Percentiles rank a stretch among this genome's conserved stretches.
These are phyloP conservation scores for Oryza glumipatula DNA, from an alignment of 176 grass and related monocot genomes.

Conservation along the genomic window DNA sequence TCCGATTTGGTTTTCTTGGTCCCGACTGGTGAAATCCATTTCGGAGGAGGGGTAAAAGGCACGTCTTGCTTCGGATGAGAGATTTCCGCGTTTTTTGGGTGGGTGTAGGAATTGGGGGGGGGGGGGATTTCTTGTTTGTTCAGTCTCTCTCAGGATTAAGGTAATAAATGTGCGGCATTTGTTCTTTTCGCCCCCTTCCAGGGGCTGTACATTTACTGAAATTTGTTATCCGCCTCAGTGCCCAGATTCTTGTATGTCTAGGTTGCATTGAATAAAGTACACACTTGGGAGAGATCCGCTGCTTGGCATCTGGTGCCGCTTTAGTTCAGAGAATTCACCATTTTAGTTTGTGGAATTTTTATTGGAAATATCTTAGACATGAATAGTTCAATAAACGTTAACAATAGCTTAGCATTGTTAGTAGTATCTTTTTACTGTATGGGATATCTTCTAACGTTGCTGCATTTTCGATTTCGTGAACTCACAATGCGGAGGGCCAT, in stretches of 20 bases:
- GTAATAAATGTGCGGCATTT: conserved; percentile 14
- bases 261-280: background rate
- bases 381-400: background rate
- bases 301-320: background rate
- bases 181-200: background rate
- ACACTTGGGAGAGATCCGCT: background rate
- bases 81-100: background rate
- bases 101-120: background rate
- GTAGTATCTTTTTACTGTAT: background rate
- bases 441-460: background rate
- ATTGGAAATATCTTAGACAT: background rate
- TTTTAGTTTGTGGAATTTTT: background rate
- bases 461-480: background rate
- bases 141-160: background rate
- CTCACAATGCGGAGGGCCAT: background rate
- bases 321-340: background rate
- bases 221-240: background rate
- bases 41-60: background rate
- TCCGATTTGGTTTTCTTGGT: background rate
- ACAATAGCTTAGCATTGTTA: background rate
- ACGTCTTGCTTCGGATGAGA: background rate
- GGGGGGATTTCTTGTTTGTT: conserved; percentile 3
- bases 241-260: conserved; percentile 4
- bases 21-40: background rate
- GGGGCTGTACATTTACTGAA: background rate